phyloP scores from a whole-genome alignment of 1,284 basidiomycete genomes.

The Trichosporon coremiiforme region DNA sequence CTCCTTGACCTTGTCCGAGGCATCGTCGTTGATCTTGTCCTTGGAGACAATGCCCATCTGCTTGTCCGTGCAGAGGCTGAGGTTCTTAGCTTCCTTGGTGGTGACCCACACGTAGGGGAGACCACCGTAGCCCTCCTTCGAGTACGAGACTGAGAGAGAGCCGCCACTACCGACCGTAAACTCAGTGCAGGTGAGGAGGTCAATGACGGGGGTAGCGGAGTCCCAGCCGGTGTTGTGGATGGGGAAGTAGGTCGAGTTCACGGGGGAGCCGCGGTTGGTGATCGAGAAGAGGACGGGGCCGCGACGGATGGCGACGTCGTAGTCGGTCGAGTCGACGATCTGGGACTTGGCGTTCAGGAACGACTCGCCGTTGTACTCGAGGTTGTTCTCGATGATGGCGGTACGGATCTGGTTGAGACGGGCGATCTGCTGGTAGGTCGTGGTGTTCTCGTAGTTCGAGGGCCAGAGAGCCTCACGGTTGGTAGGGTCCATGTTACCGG shows the following conservation, averaged over 20 bases:
- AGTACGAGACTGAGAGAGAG: slow-evolving; percentile 50
- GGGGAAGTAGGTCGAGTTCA: slow-evolving; percentile 40
- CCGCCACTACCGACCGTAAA: slow-evolving; percentile 46
- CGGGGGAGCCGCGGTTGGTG: slow-evolving; percentile 63
- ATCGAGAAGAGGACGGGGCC: slow-evolving; percentile 69
- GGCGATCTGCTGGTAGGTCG: slow-evolving; percentile 65
- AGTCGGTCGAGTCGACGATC: slow-evolving; percentile 63
- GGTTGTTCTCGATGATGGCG: slow-evolving; percentile 62
- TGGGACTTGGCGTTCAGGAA: slow-evolving; percentile 65
- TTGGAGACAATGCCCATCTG: slow-evolving; percentile 26
- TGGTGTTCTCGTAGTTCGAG: slow-evolving; percentile 59
- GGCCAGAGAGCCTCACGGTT: slow-evolving; percentile 79
- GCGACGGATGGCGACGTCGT: slow-evolving; percentile 71
- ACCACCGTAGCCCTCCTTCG: slow-evolving; percentile 47
- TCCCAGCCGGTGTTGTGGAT: slow-evolving; percentile 48
- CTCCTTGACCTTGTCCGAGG: not conserved
- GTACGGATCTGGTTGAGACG: slow-evolving; percentile 72
- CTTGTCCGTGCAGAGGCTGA: slow-evolving; percentile 25
- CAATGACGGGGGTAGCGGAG: slow-evolving; percentile 46
- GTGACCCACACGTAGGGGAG: slow-evolving; percentile 47
- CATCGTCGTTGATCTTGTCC: slow-evolving; percentile 11
- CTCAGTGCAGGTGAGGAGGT: slow-evolving; percentile 51
- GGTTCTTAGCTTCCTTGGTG: slow-evolving; percentile 23
- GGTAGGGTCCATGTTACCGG: slow-evolving; percentile 63
- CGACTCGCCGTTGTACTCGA: slow-evolving; percentile 53